Percentiles rank a stretch among this genome's conserved stretches.
phyloP scores from a whole-genome alignment of 2,329 filamentous ascomycete species.

The Cytospora piceae region DNA sequence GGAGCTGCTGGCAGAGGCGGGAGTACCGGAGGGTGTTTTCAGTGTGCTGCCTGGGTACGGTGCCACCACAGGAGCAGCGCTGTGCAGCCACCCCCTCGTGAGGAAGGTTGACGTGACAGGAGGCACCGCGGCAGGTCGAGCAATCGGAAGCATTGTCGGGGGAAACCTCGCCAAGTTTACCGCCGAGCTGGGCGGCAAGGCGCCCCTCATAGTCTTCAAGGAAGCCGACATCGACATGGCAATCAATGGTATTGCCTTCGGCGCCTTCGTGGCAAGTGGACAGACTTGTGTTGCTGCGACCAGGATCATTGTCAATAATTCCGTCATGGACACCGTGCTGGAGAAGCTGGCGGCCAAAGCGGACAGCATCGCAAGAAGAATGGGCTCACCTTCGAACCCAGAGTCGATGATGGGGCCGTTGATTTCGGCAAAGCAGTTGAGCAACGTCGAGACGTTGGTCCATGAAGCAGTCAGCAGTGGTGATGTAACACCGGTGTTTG shows the following conservation, averaged over 20 bases:
- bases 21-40: slow-evolving; percentile 71
- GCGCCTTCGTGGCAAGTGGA: slow-evolving; percentile 58
- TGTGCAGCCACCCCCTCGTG: slow-evolving; percentile 55
- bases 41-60: slow-evolving; percentile 64
- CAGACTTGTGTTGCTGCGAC: slow-evolving; percentile 71
- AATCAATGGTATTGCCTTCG: slow-evolving; percentile 69
- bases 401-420: slow-evolving; percentile 67
- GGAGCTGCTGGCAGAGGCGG: slow-evolving; percentile 65
- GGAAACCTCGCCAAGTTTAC: slow-evolving; percentile 71
- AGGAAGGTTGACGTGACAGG: slow-evolving; percentile 77
- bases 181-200: slow-evolving; percentile 73
- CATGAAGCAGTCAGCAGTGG: slow-evolving; percentile 62
- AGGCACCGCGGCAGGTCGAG: slow-evolving; percentile 70
- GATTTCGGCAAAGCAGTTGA: slow-evolving; percentile 65
- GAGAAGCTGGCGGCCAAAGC: slow-evolving; percentile 67
- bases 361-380: slow-evolving; percentile 54
- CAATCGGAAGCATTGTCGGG: slow-evolving; percentile 68
- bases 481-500: slow-evolving; percentile 42
- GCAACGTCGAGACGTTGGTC: slow-evolving; percentile 69
- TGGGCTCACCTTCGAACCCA: slow-evolving; percentile 60
- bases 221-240: slow-evolving; percentile 67
- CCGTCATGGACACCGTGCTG: slow-evolving; percentile 67
- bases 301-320: slow-evolving; percentile 73
- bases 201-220: slow-evolving; percentile 69
- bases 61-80: slow-evolving; percentile 53